These are phyloP conservation scores for Saraca asoca DNA, from an alignment of 331 rosid genomes.

Conservation along the genomic window DNA sequence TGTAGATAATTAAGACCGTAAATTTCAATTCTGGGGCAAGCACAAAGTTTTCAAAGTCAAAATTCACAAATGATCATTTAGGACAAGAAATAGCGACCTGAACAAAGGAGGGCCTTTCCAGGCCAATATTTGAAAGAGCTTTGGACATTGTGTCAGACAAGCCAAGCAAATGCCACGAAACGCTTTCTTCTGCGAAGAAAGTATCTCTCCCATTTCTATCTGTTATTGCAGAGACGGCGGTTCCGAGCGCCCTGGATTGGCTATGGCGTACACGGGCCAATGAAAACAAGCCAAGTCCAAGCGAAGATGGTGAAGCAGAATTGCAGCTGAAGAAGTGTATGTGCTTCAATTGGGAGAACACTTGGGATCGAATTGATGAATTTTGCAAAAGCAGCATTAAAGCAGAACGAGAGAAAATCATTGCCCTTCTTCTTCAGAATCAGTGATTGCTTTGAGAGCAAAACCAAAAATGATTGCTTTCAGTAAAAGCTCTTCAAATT, in stretches of 20 bases:
- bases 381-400: constrained; percentile 48
- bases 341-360: constrained; percentile 50
- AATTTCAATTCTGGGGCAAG: not conserved
- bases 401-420: constrained; percentile 65
- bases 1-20: not conserved
- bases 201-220: constrained; percentile 56
- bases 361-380: constrained; percentile 48
- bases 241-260: constrained; percentile 41
- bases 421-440: constrained; percentile 26
- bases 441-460: constrained; percentile 20
- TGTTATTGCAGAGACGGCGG: constrained; percentile 35
- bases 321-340: constrained; percentile 34
- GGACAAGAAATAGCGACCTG: constrained; percentile 47
- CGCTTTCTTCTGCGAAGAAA: constrained; percentile 66
- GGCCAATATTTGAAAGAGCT: constrained; percentile 63
- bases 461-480: not conserved
- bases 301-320: constrained; percentile 32
- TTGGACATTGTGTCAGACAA: constrained; percentile 69
- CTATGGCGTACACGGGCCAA: constrained; percentile 31
- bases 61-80: not conserved
- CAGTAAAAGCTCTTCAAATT: not conserved
- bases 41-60: not conserved
- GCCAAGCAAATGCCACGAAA: constrained; percentile 77
- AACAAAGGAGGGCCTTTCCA: constrained; percentile 71
- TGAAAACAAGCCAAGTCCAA: constrained; percentile 43